These are phyloP conservation scores for Ogataea neopini DNA, from an alignment of 805 yeast species.

Conservation along the genomic window DNA sequence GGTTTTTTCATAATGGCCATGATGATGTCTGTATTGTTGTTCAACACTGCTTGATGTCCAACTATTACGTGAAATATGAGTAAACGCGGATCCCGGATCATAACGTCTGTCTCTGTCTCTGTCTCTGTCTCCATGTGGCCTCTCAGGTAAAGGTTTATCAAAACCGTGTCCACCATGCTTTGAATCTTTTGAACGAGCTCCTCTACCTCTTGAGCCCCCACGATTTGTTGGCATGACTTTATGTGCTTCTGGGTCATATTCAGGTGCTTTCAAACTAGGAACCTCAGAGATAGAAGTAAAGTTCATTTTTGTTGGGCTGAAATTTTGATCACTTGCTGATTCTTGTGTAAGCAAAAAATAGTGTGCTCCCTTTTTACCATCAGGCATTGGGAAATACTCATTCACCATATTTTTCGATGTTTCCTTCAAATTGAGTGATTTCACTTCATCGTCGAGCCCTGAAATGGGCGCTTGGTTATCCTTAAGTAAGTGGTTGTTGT, in stretches of 20 bases:
- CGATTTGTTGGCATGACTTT: not conserved
- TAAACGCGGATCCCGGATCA: constrained; percentile 5
- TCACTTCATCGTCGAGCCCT: not conserved
- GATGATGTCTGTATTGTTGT: not conserved
- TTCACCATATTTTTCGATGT: constrained; percentile 2
- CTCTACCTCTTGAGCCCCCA: not conserved
- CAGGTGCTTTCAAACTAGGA: constrained; percentile 12
- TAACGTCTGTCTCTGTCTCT: too few relatives aligned
- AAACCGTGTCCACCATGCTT: not conserved
- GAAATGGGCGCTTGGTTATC: not conserved
- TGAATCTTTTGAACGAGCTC: not conserved
- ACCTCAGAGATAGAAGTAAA: constrained; percentile 11
- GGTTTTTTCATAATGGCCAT: constrained; percentile 1
- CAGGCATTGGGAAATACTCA: constrained; percentile 12
- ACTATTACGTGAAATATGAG: constrained; percentile 3
- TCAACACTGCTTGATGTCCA: not conserved
- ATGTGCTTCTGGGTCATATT: constrained; percentile 2
- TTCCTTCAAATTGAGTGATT: constrained; percentile 5
- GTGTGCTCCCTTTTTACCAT: constrained; percentile 12
- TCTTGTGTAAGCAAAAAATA: constrained; percentile 13
- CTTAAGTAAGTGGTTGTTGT: not conserved
- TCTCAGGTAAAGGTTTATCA: constrained; percentile 1
- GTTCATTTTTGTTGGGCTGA: constrained; percentile 15
- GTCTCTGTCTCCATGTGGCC: constrained; percentile 1
- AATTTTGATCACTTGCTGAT: constrained; percentile 7